Percentiles rank a stretch among this genome's conserved stretches.
phyloP scores from a whole-genome alignment of 1,139 yeast genomes.

The Lodderomyces theae region DNA sequence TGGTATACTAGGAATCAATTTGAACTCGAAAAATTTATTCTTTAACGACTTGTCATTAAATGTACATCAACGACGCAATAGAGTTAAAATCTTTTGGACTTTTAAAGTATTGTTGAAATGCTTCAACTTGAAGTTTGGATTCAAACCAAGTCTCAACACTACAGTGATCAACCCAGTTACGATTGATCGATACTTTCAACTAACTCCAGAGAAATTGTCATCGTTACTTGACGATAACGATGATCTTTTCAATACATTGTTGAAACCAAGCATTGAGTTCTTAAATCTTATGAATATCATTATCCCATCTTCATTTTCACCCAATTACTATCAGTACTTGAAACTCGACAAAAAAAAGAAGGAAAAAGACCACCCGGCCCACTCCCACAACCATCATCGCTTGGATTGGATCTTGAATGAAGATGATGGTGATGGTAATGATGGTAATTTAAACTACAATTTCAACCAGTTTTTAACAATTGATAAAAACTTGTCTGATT shows the following conservation, averaged over 20 bases:
- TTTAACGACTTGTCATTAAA: conserved; percentile 44
- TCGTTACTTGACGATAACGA: conserved; percentile 32
- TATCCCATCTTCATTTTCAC: conserved; percentile 50
- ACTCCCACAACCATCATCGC: conserved; percentile 21
- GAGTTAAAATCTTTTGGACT: conserved; percentile 63
- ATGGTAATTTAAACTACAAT: conserved; percentile 49
- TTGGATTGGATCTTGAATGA: conserved; percentile 49
- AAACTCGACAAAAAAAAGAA: conserved; percentile 24
- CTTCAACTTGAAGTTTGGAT: conserved; percentile 49
- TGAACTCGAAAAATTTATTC: conserved; percentile 44
- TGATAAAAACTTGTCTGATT: conserved; percentile 41
- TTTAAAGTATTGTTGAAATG: conserved; percentile 52
- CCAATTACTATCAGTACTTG: conserved; percentile 47
- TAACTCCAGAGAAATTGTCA: conserved; percentile 47
- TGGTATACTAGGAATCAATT: conserved; percentile 47
- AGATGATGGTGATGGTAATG: conserved; percentile 52
- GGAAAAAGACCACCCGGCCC: conserved; percentile 19
- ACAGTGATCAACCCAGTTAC: conserved; percentile 52
- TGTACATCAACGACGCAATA: conserved; percentile 40
- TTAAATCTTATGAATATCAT: conserved; percentile 45
- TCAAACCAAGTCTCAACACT: conserved; percentile 47
- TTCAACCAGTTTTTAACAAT: conserved; percentile 45
- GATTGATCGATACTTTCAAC: conserved; percentile 45
- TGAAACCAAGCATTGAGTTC: conserved; percentile 47
- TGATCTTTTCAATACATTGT: conserved; percentile 35